Base-by-base conservation (phyloP, 1,284 basidiomycete genomes). In the Agroathelia rolfsii region DNA sequence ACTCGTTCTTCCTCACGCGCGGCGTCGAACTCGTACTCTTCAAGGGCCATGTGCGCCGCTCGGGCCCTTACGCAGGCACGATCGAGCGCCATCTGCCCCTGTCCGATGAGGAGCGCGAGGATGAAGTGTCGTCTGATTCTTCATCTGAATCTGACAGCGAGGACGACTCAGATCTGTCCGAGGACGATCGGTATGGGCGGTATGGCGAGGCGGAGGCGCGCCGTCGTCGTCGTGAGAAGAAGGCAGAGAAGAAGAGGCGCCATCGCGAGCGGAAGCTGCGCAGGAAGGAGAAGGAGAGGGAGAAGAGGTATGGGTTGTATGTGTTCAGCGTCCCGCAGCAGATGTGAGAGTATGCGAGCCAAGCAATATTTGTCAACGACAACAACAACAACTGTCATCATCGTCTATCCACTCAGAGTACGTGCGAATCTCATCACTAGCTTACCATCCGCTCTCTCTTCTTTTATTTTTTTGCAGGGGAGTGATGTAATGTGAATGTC, bases 1-100 rank as follows among this genome's bases (percentile, higher is more conserved):
- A 55, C 27, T 70, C 67, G 9, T 87, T 84, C 58, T 84, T 84
- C 62, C 49, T 67, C 36, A 56, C 65, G 18, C 78, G 83, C 30
- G 74, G 75, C 12, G 69, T 80, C 21, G 83, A 87, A 45, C 55
- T 82, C 30, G 65, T 82, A 19, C 59, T 87, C 8, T 86, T 73
- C 62, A 81, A 76, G 50, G 83, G 83, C 27, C 70, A 67, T 26
- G 73, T 82, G 52, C 72, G 78, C 24, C 74, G 76, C 40, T 76
- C 81, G 15, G 83, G 83, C 2, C 58, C 61, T 6, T 53, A 56
- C 23, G 56, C 59, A 0, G 79, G 80, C 24, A 45, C 55, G 1
- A 45, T 72, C 21, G 78, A 83, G 44, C 53, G 61, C 36, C 58
- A 64, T 33, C 57, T 79, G 17, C 66, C 68, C 9, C 57, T 60